phyloP scores from a whole-genome alignment of 192 early-diverging fungal genomes.

The Lobulomyces angularis region DNA sequence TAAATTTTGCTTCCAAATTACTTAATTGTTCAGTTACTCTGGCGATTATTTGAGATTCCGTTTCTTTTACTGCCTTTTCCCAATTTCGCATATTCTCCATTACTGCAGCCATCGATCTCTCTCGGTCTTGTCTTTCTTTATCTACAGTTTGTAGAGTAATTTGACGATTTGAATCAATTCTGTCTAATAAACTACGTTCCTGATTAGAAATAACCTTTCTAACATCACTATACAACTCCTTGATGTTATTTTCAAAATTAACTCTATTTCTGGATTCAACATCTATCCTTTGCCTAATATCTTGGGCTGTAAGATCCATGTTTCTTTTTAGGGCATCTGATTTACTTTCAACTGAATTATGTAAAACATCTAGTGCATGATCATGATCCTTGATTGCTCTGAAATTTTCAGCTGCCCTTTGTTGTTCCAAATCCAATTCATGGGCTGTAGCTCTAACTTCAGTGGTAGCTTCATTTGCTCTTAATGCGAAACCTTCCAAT shows the following conservation, averaged over 20 bases:
- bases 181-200: conserved; percentile 14
- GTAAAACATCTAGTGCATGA: conserved; percentile 11
- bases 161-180: conserved; percentile 14
- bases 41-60: conserved; percentile 2
- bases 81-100: conserved; percentile 11
- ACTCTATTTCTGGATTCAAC: conserved; percentile 14
- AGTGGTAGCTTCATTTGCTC: conserved; percentile 12
- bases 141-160: conserved; percentile 10
- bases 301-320: conserved; percentile 13
- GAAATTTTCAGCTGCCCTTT: conserved; percentile 16
- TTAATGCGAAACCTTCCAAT: conserved; percentile 13
- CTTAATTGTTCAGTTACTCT: conserved; percentile 11
- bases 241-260: conserved; percentile 17
- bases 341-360: conserved; percentile 9
- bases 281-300: conserved; percentile 17
- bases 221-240: conserved; percentile 18
- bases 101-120: conserved; percentile 1
- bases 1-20: conserved; percentile 5
- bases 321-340: conserved; percentile 7
- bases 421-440: conserved; percentile 18
- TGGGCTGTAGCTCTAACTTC: conserved; percentile 11
- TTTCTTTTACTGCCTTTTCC: conserved; percentile 13
- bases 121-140: conserved; percentile 17
- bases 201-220: conserved; percentile 9
- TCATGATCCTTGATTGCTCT: conserved; percentile 26